Base-by-base conservation (phyloP, 768 basidiomycete genomes). In the Tylopilus intermedius region DNA sequence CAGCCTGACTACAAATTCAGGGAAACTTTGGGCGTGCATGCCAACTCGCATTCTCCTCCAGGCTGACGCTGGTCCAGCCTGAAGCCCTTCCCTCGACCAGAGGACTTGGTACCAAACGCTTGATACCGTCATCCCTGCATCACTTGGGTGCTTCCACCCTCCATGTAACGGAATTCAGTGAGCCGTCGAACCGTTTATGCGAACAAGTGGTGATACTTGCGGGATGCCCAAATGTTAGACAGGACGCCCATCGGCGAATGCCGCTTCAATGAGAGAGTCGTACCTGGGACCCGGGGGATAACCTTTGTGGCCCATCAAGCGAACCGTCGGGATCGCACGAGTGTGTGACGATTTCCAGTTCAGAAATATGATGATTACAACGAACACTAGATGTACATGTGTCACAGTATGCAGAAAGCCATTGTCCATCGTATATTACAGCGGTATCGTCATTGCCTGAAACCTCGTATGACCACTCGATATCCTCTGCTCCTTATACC, bases 401-500 rank as follows among this genome's bases (percentile, higher is more conserved):
- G 18, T 40, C 39, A 40, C 18, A 5, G 39, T 10, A 6, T 10
- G 21, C 18, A 11, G 9, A 22, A 21, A 40, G 21, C 18, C 15
- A 21, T 39, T 3, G 29, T 21, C 32, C 22, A 41, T 38, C 30
- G 14, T 38, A 11, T 21, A 39, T 66, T 48, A 65, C 26, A 65
- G 33, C 5, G 64, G 64, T 42, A 66, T 22, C 10, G n/a, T 1
- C 60, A 66, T 58, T 6, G 24, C n/a, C 41, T 47, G 29, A 40
- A 66, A 66, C 15, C 33, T 8, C 21, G 9, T 41, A 33, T 50
- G 29, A 2, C 60, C 65, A 22, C 45, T 45, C 45, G 18, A 18
- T 3, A 53, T 43, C 50, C 35, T 53, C 39, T 62, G 57, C 30
- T 61, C 58, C 32, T 60, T 66, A 46, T 64, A 66, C 26, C 54